These are phyloP conservation scores for Scutellaria barbata DNA, from an alignment of 257 asterid species.

Conservation along the genomic window DNA sequence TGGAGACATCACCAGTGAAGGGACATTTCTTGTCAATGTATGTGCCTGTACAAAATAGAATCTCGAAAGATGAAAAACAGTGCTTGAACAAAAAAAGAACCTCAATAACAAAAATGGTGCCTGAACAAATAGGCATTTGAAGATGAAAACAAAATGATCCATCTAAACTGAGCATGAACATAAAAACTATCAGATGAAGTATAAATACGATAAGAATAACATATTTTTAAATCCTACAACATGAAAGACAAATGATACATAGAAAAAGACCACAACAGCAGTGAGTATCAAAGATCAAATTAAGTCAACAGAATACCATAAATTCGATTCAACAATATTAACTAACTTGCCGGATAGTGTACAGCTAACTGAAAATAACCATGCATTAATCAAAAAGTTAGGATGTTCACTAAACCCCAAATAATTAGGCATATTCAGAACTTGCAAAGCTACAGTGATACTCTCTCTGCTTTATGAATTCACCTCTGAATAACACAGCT, in stretches of 20 bases:
- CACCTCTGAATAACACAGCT: neutral
- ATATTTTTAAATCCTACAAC: neutral
- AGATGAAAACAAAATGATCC: neutral
- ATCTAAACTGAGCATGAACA: neutral
- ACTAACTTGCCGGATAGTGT: neutral
- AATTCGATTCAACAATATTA: neutral
- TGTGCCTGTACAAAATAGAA: constrained; percentile 26
- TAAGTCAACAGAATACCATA: neutral
- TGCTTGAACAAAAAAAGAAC: neutral
- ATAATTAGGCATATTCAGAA: neutral
- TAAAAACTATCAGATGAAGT: neutral
- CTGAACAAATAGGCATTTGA: neutral
- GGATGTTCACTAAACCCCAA: neutral
- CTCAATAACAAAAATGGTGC: too few species aligned
- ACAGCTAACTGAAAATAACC: neutral
- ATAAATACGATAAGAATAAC: neutral
- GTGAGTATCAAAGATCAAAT: too few species aligned
- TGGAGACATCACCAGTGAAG: constrained; percentile 62
- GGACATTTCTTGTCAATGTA: constrained; percentile 66
- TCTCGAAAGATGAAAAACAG: neutral
- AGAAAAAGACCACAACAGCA: neutral
- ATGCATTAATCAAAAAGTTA: neutral
- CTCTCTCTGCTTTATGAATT: neutral
- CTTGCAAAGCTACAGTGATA: neutral
- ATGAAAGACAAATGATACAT: neutral